A percentile compares a stretch with the other conserved stretches of the same genome.
phyloP scores from a whole-genome alignment of 495 filamentous ascomycete genomes.

The Daldinia childiae region DNA sequence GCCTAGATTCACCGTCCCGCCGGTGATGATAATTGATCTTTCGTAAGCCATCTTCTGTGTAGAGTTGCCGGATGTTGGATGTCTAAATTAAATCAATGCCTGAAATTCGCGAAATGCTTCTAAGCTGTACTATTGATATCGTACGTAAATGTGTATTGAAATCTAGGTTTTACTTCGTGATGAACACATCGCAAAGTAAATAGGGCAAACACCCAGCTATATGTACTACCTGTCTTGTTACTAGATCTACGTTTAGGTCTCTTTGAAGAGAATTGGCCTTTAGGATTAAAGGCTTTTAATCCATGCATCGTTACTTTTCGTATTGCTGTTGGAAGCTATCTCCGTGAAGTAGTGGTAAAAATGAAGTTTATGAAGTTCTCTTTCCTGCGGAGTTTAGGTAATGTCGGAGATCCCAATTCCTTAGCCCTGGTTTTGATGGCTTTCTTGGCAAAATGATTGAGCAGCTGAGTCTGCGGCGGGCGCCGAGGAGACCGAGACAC shows the following conservation, averaged over 20 bases:
- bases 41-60: not conserved
- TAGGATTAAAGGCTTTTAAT: not conserved
- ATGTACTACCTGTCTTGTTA: not conserved
- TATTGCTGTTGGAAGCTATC: not conserved
- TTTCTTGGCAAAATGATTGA: not conserved
- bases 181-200: not conserved
- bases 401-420: not conserved
- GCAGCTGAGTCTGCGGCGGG: not conserved
- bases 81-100: not conserved
- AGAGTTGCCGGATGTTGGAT: not conserved
- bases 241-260: not conserved
- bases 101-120: not conserved
- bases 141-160: not conserved
- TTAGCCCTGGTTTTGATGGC: not conserved
- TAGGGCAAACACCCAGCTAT: not conserved
- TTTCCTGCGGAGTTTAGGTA: not conserved
- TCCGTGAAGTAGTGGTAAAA: not conserved
- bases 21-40: not conserved
- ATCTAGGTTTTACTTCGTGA: not conserved
- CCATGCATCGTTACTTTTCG: not conserved
- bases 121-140: no score
- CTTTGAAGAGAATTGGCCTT: not conserved
- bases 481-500: constrained; percentile 3
- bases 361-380: no score
- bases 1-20: not conserved